Percentiles rank a stretch among this genome's conserved stretches.
phyloP scores from a whole-genome alignment of 768 basidiomycete genomes.

The Chalciporus piperatus region DNA sequence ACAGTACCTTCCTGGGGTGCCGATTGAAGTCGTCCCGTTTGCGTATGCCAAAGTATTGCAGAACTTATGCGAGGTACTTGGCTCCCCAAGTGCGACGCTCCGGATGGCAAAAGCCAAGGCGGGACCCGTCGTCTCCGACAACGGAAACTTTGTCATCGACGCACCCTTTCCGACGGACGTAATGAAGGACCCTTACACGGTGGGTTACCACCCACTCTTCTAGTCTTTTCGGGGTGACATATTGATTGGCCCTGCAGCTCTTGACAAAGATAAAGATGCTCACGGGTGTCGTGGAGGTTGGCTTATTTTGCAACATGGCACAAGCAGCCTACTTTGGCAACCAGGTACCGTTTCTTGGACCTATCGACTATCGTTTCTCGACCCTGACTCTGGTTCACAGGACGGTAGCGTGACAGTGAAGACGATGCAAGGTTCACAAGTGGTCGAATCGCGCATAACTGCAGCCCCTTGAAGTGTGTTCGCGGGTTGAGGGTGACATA shows the following conservation, averaged over 20 bases:
- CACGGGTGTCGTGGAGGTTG: conserved; percentile 98
- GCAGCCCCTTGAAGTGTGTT: conserved; percentile 1
- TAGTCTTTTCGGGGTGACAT: background rate
- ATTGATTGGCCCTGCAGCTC: conserved; percentile 51
- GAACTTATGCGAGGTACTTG: conserved; percentile 58
- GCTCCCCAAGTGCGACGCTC: conserved; percentile 69
- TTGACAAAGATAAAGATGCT: conserved; percentile 84
- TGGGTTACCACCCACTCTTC: conserved; percentile 28
- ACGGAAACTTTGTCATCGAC: conserved; percentile 97
- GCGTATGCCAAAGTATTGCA: conserved; percentile 88
- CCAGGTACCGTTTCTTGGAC: conserved; percentile 42
- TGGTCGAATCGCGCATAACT: conserved; percentile 19
- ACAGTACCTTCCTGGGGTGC: conserved; percentile 85
- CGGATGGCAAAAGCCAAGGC: conserved; percentile 94
- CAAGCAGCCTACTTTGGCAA: conserved; percentile 97
- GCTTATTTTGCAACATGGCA: conserved; percentile 91
- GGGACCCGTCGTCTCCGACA: conserved; percentile 95
- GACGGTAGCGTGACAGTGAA: conserved; percentile 71
- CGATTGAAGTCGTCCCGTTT: conserved; percentile 95
- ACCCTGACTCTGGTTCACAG: conserved; percentile 28
- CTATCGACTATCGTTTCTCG: background rate
- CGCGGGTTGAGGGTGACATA: background rate
- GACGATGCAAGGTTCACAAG: conserved; percentile 30
- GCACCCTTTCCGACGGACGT: conserved; percentile 77
- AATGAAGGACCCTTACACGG: conserved; percentile 65